A percentile compares a stretch with the other conserved stretches of the same genome.
Evolutionary conservation across 176 grass and related monocot species (phyloP).

Genomic region (Cymbopogon citratus): DNA sequence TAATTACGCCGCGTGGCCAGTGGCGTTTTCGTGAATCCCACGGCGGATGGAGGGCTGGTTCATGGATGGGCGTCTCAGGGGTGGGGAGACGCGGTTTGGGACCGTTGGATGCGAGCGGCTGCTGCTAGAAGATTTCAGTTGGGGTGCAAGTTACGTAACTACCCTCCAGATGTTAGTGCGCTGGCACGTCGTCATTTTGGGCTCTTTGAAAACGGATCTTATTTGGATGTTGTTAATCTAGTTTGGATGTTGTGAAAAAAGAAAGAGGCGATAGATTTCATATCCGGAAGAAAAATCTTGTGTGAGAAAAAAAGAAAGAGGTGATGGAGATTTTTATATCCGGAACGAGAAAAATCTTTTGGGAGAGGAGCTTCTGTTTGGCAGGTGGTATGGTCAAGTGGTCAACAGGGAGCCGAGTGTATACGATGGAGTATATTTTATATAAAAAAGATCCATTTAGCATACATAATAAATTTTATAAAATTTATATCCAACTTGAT

Average conservation of each 20-base stretch:
- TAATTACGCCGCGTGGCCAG: not conserved
- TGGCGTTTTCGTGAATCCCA: slow-evolving; percentile 15
- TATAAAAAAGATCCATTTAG: too few species aligned
- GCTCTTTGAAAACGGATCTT: not conserved
- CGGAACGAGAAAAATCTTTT: not conserved
- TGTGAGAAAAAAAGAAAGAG: too few species aligned
- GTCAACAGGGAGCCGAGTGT: not conserved
- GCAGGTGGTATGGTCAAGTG: slow-evolving; percentile 5
- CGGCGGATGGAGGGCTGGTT: not conserved
- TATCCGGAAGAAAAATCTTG: not conserved
- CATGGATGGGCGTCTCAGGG: not conserved
- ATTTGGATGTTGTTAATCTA: slow-evolving; percentile 4
- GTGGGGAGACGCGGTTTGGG: slow-evolving; percentile 1
- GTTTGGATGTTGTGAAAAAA: slow-evolving; percentile 3
- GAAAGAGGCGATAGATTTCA: too few species aligned
- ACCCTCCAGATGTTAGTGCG: slow-evolving; percentile 43
- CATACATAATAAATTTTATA: not conserved
- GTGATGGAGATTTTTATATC: too few species aligned
- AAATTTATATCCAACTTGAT: not conserved
- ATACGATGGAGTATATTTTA: too few species aligned
- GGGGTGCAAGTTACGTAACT: not conserved
- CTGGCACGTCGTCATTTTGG: slow-evolving; percentile 28
- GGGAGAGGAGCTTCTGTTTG: slow-evolving; percentile 12
- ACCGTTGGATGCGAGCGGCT: slow-evolving; percentile 61
- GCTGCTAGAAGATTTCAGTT: slow-evolving; percentile 9